phyloP scores from a whole-genome alignment of 2,329 filamentous ascomycete species.

The Fusarium mexicanum region DNA sequence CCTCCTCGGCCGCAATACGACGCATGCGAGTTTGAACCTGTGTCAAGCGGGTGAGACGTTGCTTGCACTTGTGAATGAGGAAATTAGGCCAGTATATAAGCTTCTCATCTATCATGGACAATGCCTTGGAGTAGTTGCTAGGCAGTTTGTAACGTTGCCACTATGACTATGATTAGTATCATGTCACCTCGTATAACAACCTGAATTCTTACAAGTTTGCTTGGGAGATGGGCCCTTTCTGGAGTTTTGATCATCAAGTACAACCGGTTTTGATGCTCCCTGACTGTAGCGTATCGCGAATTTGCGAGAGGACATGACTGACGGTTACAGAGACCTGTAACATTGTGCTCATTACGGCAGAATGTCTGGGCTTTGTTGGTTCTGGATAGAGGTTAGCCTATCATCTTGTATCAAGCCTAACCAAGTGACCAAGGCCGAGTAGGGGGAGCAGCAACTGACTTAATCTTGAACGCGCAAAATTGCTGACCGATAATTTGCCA shows the following conservation, averaged over 20 bases:
- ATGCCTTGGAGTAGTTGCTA: constrained; percentile 88
- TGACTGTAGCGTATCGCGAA: constrained; percentile 52
- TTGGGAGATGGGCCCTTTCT: neutral
- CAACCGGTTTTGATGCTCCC: neutral
- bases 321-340: constrained; percentile 82
- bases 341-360: constrained; percentile 94
- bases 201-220: neutral
- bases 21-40: constrained; percentile 88
- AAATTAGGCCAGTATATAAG: constrained; percentile 96
- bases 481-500: constrained; percentile 98
- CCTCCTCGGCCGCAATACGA: constrained; percentile 87
- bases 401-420: neutral
- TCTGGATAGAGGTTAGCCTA: constrained; percentile 56
- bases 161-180: neutral
- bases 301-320: constrained; percentile 93
- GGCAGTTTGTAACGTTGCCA: constrained; percentile 61
- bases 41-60: constrained; percentile 88
- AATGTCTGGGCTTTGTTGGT: constrained; percentile 90
- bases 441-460: constrained; percentile 60
- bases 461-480: constrained; percentile 95
- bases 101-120: constrained; percentile 49
- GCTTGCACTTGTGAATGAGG: constrained; percentile 93
- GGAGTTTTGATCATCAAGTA: neutral
- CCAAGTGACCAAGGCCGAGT: neutral
- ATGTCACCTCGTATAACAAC: neutral